Evolutionary conservation across 768 basidiomycete species (phyloP).

Genomic region (Guyanaporus albipodus): DNA sequence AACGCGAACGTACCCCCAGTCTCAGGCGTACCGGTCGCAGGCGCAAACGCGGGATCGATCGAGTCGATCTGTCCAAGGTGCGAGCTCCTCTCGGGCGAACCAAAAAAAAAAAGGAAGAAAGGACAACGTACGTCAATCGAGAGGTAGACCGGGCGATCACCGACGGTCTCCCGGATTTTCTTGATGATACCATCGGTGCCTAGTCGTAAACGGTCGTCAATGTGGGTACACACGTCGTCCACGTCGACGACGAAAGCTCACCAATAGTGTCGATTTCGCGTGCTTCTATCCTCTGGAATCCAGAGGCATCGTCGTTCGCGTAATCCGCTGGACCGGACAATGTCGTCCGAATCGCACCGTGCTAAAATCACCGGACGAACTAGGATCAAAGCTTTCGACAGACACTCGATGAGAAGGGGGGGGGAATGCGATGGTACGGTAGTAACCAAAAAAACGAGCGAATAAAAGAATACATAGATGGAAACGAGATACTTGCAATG

Average conservation of each 20-base stretch:
- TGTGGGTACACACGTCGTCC: neutral
- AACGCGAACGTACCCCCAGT: slow-evolving; percentile 49
- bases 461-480: slow-evolving; percentile 15
- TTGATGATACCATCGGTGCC: slow-evolving; percentile 74
- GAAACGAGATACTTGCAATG: slow-evolving; percentile 67
- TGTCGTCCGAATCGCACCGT: slow-evolving; percentile 85
- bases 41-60: slow-evolving; percentile 79
- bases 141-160: slow-evolving; percentile 69
- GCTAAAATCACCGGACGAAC: slow-evolving; percentile 55
- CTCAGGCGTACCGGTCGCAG: slow-evolving; percentile 82
- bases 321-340: slow-evolving; percentile 77
- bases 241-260: slow-evolving; percentile 23
- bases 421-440: too few relatives aligned
- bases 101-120: too few relatives aligned
- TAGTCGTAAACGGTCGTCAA: slow-evolving; percentile 20
- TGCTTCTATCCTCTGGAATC: slow-evolving; percentile 80
- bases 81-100: neutral
- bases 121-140: slow-evolving; percentile 60
- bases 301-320: slow-evolving; percentile 69
- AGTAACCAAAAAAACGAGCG: slow-evolving; percentile 16
- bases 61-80: slow-evolving; percentile 55
- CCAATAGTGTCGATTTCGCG: slow-evolving; percentile 83
- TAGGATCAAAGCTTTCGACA: slow-evolving; percentile 64
- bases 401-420: slow-evolving; percentile 7
- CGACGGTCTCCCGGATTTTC: slow-evolving; percentile 76